Conservation (phyloP, 768 basidiomycete species). For the Rhodosporidiobolus odoratus region DNA sequence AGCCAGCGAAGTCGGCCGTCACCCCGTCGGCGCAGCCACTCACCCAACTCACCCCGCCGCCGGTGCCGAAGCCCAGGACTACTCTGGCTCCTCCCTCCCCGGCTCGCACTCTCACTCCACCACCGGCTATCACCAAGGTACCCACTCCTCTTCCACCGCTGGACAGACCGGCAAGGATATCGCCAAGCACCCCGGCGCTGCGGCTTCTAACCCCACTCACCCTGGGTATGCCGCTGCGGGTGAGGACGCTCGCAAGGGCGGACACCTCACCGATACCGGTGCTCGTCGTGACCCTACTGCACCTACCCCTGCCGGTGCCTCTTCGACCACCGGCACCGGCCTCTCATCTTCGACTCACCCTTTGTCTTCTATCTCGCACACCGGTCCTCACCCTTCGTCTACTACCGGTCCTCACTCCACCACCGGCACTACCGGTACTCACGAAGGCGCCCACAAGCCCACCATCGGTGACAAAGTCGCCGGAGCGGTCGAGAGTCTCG, state of each 20-base stretch:
- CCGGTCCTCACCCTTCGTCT: too few relatives aligned
- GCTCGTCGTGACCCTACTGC: not conserved
- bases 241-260: conserved; percentile 2
- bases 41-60: not conserved
- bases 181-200: conserved; percentile 5
- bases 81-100: too few relatives aligned
- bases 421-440: not conserved
- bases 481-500: not conserved
- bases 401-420: not conserved
- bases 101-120: too few relatives aligned
- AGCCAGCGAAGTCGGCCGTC: not conserved
- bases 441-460: not conserved
- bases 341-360: not conserved
- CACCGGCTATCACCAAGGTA: too few relatives aligned
- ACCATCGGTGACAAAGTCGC: not conserved
- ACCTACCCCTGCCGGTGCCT: not conserved
- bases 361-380: not conserved
- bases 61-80: not conserved
- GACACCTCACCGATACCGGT: not conserved
- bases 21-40: not conserved
- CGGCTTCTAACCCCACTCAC: not conserved
- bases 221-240: not conserved
- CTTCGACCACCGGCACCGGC: not conserved
- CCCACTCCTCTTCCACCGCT: too few relatives aligned
- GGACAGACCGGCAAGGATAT: not conserved